Base-by-base conservation (phyloP, 768 basidiomycete species). In the Russula ochroleuca region DNA sequence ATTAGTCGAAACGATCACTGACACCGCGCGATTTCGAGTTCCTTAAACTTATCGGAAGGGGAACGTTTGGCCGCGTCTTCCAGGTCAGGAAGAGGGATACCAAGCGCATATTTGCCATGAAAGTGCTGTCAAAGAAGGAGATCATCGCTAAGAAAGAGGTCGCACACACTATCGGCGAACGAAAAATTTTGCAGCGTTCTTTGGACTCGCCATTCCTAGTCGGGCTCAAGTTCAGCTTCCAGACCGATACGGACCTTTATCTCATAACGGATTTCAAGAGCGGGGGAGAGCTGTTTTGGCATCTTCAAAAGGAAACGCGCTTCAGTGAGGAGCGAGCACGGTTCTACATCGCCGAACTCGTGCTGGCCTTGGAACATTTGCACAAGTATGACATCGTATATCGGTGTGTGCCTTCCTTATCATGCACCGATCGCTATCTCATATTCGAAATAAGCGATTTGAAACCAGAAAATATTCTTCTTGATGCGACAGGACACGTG, bases 91-190 rank as follows among this genome's bases (percentile, higher is more conserved):
- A 99, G 78, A 87, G 81, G 74, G 95, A 99, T 78, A 99, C 97
- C 47, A 91, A 93, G 75, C 91, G 97, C 51, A 98, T 99, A 77
- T 99, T 98, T 78, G 97, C 97, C 57, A 98, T 99, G 96, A 99
- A 99, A 73, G 92, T 98, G 61, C 82, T 99, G 43, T 95, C 92
- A 37, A 99, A 99, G 79, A 95, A 93, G 80, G 97, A 99, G 76
- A 98, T 99, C 70, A 86, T 98, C 59, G 95, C 92, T 28, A 98
- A 98, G 81, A 98, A 98, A 76, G 97, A 99, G 75, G 94, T 99
- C 50, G 96, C 96, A 10, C 97, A 99, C 75, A 99, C 97, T 17
- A 98, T 99, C 61, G 97, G 97, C 69, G 97, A 99, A 76, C 88
- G 97, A 75, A 98, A 98, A 80, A 98, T 99, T 73, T 83, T 98